These are phyloP conservation scores for Ophiostoma sp. DNA, from an alignment of 2,329 filamentous ascomycete genomes.

Conservation along the genomic window DNA sequence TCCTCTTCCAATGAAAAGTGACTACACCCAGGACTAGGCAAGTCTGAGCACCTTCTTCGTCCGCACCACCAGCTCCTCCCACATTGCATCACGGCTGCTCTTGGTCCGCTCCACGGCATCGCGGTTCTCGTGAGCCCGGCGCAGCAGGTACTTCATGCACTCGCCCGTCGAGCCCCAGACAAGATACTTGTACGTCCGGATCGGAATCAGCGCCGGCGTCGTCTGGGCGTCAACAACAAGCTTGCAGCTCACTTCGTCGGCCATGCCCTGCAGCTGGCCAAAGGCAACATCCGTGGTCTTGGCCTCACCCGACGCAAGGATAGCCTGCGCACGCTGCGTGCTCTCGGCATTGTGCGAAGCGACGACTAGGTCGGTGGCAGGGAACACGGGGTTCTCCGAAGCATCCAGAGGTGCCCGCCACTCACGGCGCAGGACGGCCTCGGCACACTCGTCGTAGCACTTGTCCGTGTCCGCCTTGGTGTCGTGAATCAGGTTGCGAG, in stretches of 20 bases:
- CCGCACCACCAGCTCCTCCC: constrained; percentile 55
- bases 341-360: constrained; percentile 78
- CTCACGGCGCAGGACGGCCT: constrained; percentile 58
- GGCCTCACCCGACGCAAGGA: constrained; percentile 44
- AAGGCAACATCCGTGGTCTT: constrained; percentile 49
- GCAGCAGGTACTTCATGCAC: constrained; percentile 77
- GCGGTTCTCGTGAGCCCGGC: constrained; percentile 68
- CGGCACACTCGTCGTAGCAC: constrained; percentile 67
- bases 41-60: constrained; percentile 33
- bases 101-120: constrained; percentile 62
- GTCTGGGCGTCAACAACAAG: constrained; percentile 36
- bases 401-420: constrained; percentile 53
- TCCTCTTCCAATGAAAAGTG: background rate
- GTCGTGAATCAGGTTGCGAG: constrained; percentile 64
- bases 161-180: constrained; percentile 68
- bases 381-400: constrained; percentile 43
- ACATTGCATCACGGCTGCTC: constrained; percentile 58
- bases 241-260: constrained; percentile 78
- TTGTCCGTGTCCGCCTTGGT: constrained; percentile 66
- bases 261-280: constrained; percentile 91
- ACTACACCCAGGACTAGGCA: background rate
- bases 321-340: constrained; percentile 52
- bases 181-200: constrained; percentile 59
- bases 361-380: constrained; percentile 60
- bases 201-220: constrained; percentile 14